Conservation (phyloP, 2,329 filamentous ascomycete species). For the Alternaria sp. region DNA sequence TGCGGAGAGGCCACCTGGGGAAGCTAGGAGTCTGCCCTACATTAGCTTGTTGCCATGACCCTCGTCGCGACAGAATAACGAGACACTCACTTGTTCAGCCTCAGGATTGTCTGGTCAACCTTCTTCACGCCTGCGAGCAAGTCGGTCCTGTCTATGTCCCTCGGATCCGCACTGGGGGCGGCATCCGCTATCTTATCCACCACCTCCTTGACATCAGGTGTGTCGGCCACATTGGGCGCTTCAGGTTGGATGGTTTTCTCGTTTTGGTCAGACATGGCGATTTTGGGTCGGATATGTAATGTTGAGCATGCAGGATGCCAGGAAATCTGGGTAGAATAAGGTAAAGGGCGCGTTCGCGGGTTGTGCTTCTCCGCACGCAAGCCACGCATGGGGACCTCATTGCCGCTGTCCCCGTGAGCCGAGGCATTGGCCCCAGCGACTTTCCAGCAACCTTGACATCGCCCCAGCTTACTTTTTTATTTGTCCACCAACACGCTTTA, state of each 20-base stretch:
- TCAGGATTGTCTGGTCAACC: constrained; percentile 52
- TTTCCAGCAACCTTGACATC: not conserved
- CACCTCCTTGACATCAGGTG: constrained; percentile 36
- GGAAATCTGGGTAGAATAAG: constrained; percentile 25
- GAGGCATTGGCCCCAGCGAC: constrained; percentile 20
- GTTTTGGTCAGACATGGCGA: constrained; percentile 49
- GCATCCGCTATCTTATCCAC: constrained; percentile 34
- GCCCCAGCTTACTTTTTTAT: no score
- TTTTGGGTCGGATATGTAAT: constrained; percentile 10
- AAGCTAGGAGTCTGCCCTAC: constrained; percentile 52
- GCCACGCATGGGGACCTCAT: constrained; percentile 1
- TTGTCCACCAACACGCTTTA: no score
- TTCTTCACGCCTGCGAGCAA: constrained; percentile 44
- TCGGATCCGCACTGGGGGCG: constrained; percentile 30
- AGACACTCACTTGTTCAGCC: constrained; percentile 54
- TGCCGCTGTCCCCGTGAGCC: constrained; percentile 20
- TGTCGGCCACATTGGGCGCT: constrained; percentile 33
- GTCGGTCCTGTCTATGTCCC: constrained; percentile 18
- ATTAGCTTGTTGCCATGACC: constrained; percentile 9
- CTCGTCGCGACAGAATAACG: not conserved
- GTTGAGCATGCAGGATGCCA: constrained; percentile 12
- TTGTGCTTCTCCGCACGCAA: constrained; percentile 27
- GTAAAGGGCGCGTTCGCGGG: constrained; percentile 20
- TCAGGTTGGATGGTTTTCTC: constrained; percentile 43
- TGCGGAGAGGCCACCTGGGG: constrained; percentile 55